Base-by-base conservation (phyloP, 176 grass and related monocot genomes). In the Dendrocalamus sinicus region DNA sequence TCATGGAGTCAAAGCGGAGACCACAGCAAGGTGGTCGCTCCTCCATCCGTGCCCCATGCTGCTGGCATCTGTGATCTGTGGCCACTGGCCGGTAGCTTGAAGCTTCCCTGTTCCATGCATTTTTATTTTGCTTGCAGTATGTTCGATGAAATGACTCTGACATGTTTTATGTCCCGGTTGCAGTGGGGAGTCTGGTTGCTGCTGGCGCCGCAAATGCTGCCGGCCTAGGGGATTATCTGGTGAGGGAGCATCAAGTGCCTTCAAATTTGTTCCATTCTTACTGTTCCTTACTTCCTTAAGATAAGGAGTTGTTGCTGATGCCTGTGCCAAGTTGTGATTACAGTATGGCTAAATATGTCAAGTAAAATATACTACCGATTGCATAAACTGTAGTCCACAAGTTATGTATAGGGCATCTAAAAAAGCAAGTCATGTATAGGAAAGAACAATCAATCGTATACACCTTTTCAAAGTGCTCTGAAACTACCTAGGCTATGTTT, bases 141-240 rank as follows among this genome's bases (percentile, higher is more conserved):
- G 76, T 90, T 93, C 45, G 85, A 83, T 83, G 72, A 75, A 85
- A 87, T 86, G 67, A 13, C 24, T 76, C 7, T 73, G 58, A 78
- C 66, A 57, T 35, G 24, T 89, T 87, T 13, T 5, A 15, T 51
- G 48, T 84, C 12, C 84, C n/a, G 45, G 28, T 86, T 89, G 23
- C 89, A 95, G 96, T 89, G 58, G 93, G 96, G 66, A 86, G 91
- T 51, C 79, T 94, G 77, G 23, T 94, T 30, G 83, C 81, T 24
- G 77, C 84, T 40, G 91, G 89, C 10, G 60, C 91, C 8, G 91
- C 90, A 46, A 84, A 92, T 86, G 93, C 91, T 22, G 26, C 72
- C 12, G 87, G 89, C 4, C n/a, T 93, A 41, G 82, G 79, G 71
- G 86, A 98, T 75, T 70, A 72, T 50, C 76, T 89, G 88, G 96